Conservation (phyloP, 495 filamentous ascomycete species). For the Penicillium lagena region DNA sequence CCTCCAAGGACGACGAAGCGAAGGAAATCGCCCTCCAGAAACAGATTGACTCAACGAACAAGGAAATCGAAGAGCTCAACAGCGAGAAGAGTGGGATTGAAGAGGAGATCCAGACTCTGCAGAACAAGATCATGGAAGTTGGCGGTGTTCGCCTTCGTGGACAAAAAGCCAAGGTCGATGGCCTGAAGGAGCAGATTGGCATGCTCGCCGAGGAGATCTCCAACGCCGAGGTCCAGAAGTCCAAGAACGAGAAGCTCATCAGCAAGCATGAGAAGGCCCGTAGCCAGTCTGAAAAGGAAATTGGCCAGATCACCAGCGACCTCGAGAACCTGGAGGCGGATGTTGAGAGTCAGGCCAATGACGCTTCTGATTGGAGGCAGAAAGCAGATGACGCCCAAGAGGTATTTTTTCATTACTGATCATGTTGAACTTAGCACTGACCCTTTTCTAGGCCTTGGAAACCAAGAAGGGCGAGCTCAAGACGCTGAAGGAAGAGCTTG, state of each 20-base stretch:
- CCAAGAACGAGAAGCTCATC: constrained; percentile 89
- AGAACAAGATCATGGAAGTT: constrained; percentile 96
- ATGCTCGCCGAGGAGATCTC: constrained; percentile 75
- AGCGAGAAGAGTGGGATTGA: constrained; percentile 79
- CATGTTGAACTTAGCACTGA: constrained; percentile 3
- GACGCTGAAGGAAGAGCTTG: constrained; percentile 74
- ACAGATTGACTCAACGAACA: constrained; percentile 65
- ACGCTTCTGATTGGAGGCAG: constrained; percentile 64
- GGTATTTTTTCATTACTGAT: constrained; percentile 13
- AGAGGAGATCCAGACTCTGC: constrained; percentile 80
- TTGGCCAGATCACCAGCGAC: constrained; percentile 63
- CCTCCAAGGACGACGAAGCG: constrained; percentile 68
- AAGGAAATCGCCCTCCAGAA: constrained; percentile 65
- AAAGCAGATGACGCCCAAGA: constrained; percentile 84
- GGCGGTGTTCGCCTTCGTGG: constrained; percentile 86
- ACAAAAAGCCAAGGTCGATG: constrained; percentile 92
- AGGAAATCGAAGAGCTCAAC: constrained; percentile 74
- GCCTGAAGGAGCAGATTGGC: constrained; percentile 77
- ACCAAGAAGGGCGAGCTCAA: constrained; percentile 75
- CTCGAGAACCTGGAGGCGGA: constrained; percentile 70
- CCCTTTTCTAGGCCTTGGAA: constrained; percentile 47
- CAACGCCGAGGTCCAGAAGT: constrained; percentile 73
- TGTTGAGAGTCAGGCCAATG: constrained; percentile 64
- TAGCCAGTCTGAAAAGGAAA: constrained; percentile 66
- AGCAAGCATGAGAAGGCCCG: constrained; percentile 78